These are phyloP conservation scores for Lactuca saligna DNA, from an alignment of 129 eudicot genomes.

Conservation along the genomic window DNA sequence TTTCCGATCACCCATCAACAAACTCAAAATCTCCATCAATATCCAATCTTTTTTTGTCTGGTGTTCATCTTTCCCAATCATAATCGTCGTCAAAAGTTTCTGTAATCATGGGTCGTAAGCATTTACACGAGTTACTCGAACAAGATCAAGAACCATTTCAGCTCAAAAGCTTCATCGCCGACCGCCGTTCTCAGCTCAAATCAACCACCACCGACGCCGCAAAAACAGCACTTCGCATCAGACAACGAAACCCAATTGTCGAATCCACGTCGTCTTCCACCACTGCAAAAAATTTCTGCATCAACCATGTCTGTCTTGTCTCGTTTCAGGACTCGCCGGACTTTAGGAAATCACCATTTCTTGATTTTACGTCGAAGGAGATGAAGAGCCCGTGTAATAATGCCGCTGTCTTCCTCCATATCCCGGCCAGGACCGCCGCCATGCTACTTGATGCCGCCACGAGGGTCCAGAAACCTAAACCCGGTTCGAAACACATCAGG, in stretches of 20 bases:
- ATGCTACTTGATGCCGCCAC: slow-evolving; percentile 77
- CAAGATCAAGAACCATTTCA: slow-evolving; percentile 96
- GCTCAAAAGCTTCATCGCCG: slow-evolving; percentile 56
- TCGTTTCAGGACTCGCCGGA: slow-evolving; percentile 65
- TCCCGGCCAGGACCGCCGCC: slow-evolving; percentile 67
- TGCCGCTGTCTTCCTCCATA: slow-evolving; percentile 46
- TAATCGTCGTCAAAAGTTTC: slow-evolving; percentile 1
- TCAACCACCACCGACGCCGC: slow-evolving; percentile 12
- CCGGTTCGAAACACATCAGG: slow-evolving; percentile 32
- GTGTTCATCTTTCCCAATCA: background rate
- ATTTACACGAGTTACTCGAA: slow-evolving; percentile 60
- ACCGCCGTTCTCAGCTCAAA: slow-evolving; percentile 50
- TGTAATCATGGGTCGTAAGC: slow-evolving; percentile 38
- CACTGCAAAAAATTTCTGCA: slow-evolving; percentile 34
- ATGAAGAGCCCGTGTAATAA: slow-evolving; percentile 39
- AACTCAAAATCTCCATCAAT: slow-evolving; percentile 21
- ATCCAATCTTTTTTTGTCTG: slow-evolving; percentile 11
- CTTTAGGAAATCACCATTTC: slow-evolving; percentile 48
- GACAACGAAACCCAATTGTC: slow-evolving; percentile 42
- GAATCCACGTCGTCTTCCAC: slow-evolving; percentile 29
- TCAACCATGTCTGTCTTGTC: slow-evolving; percentile 60
- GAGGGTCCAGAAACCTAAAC: slow-evolving; percentile 55
- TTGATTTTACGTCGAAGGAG: slow-evolving; percentile 42
- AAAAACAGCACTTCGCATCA: slow-evolving; percentile 31
- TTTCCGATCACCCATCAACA: slow-evolving; percentile 36